Evolutionary conservation across 2,329 filamentous ascomycete genomes (phyloP).

Genomic region (Venturia carpophila): DNA sequence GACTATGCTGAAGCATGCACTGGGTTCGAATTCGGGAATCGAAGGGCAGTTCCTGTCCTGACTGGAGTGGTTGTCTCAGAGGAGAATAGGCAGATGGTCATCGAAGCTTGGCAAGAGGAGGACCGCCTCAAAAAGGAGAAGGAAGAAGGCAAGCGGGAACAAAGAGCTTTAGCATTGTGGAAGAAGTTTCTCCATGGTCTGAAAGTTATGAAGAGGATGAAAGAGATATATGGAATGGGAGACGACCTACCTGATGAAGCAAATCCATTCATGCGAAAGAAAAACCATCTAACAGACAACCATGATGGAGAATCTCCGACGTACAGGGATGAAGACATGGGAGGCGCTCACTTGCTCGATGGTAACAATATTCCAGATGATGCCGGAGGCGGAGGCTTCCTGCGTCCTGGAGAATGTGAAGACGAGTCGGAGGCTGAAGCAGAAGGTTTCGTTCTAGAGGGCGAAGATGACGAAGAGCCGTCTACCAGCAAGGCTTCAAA

Average conservation of each 20-base stretch:
- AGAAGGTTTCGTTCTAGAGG: neutral
- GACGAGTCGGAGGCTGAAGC: neutral
- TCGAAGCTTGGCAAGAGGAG: constrained; percentile 64
- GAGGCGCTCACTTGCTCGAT: neutral
- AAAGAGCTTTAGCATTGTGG: constrained; percentile 68
- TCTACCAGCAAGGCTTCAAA: neutral
- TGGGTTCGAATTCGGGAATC: constrained; percentile 91
- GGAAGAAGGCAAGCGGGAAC: constrained; percentile 74
- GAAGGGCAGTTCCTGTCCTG: constrained; percentile 87
- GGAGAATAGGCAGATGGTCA: constrained; percentile 66
- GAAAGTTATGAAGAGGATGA: constrained; percentile 70
- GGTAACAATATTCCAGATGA: neutral
- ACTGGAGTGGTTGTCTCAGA: constrained; percentile 81
- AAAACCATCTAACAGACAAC: neutral
- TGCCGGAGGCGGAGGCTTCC: neutral
- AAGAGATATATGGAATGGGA: constrained; percentile 60
- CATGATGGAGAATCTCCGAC: neutral
- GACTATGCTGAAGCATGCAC: constrained; percentile 93
- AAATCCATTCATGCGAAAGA: constrained; percentile 13
- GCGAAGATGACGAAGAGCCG: neutral
- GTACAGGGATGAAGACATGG: neutral
- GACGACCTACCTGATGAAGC: constrained; percentile 9
- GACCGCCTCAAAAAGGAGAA: constrained; percentile 67
- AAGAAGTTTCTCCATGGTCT: constrained; percentile 79
- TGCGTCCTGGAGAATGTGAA: constrained; percentile 1